These are phyloP conservation scores for Saccharomyces hybrid DNA, from an alignment of 1,139 yeast genomes.

Conservation along the genomic window DNA sequence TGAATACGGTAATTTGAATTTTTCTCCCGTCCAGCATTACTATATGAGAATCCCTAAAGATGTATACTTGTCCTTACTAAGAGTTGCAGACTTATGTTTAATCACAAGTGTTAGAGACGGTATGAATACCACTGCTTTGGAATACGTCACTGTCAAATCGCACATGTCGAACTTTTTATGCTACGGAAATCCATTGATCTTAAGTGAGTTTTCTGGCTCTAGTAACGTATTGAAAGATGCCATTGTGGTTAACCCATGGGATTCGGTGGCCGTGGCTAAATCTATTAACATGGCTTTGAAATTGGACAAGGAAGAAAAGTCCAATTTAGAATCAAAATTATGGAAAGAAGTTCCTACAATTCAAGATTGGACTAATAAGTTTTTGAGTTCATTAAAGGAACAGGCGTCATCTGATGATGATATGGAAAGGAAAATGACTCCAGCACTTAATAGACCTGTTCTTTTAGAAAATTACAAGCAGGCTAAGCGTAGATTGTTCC, in stretches of 20 bases:
- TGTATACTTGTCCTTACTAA: slow-evolving; percentile 78
- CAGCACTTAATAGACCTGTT: slow-evolving; percentile 71
- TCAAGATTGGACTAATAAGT: slow-evolving; percentile 72
- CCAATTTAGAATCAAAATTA: slow-evolving; percentile 43
- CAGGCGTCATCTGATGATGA: slow-evolving; percentile 6
- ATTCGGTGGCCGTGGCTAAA: slow-evolving; percentile 84
- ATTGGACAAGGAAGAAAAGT: slow-evolving; percentile 42
- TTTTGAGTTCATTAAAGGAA: slow-evolving; percentile 34
- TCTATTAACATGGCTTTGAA: slow-evolving; percentile 63
- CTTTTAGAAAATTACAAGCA: slow-evolving; percentile 51
- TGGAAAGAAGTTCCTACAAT: slow-evolving; percentile 66
- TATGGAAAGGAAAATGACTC: slow-evolving; percentile 50
- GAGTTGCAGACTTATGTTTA: slow-evolving; percentile 85
- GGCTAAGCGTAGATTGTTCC: slow-evolving; percentile 64
- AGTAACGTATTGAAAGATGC: slow-evolving; percentile 76
- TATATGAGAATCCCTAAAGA: slow-evolving; percentile 83
- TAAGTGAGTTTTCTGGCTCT: slow-evolving; percentile 92
- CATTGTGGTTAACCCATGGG: slow-evolving; percentile 92
- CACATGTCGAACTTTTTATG: slow-evolving; percentile 34
- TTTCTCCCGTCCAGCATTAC: slow-evolving; percentile 82
- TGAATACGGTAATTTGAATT: slow-evolving; percentile 70
- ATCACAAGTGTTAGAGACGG: slow-evolving; percentile 93
- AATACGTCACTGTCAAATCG: slow-evolving; percentile 84
- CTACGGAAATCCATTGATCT: slow-evolving; percentile 60
- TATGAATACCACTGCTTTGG: slow-evolving; percentile 91